Percentiles rank a stretch among this genome's conserved stretches.
These are phyloP conservation scores for Actinomortierella ambigua DNA, from an alignment of 371 early-diverging fungal genomes.

Conservation along the genomic window DNA sequence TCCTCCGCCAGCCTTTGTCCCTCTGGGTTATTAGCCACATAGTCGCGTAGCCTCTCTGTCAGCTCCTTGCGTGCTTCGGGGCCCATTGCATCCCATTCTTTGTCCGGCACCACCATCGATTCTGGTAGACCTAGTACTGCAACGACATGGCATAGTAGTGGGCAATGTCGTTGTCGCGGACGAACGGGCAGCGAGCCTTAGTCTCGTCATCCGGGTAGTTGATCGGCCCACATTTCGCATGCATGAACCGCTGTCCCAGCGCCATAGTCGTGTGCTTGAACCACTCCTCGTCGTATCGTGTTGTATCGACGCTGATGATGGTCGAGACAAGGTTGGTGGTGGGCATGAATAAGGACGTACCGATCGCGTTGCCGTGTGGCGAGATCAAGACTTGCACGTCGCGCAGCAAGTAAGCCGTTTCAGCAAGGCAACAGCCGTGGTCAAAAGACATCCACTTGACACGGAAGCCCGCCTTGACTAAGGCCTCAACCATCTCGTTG, in stretches of 20 bases:
- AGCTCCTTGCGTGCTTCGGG: no score
- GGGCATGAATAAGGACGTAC: conserved; percentile 54
- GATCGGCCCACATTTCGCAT: conserved; percentile 37
- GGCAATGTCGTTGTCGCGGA: neutral
- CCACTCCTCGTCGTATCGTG: conserved; percentile 54
- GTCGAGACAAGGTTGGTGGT: conserved; percentile 16
- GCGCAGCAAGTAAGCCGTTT: conserved; percentile 50
- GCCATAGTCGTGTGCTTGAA: conserved; percentile 54
- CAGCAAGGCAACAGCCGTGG: conserved; percentile 48
- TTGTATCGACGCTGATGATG: conserved; percentile 47
- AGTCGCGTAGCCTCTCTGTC: neutral
- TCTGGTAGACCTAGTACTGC: conserved; percentile 17
- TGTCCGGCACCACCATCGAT: conserved; percentile 14
- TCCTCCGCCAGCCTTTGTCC: conserved; percentile 14
- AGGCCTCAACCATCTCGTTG: conserved; percentile 28
- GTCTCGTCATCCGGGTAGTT: conserved; percentile 40
- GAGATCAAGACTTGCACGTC: conserved; percentile 52
- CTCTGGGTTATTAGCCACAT: conserved; percentile 1
- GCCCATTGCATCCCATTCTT: conserved; percentile 2
- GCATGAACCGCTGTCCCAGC: conserved; percentile 52
- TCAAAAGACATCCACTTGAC: conserved; percentile 49
- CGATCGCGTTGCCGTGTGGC: conserved; percentile 53
- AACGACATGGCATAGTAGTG: neutral
- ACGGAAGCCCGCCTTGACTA: conserved; percentile 22
- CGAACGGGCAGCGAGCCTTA: conserved; percentile 13